phyloP scores from a whole-genome alignment of 345 rosid genomes.

The Linum trigynum region DNA sequence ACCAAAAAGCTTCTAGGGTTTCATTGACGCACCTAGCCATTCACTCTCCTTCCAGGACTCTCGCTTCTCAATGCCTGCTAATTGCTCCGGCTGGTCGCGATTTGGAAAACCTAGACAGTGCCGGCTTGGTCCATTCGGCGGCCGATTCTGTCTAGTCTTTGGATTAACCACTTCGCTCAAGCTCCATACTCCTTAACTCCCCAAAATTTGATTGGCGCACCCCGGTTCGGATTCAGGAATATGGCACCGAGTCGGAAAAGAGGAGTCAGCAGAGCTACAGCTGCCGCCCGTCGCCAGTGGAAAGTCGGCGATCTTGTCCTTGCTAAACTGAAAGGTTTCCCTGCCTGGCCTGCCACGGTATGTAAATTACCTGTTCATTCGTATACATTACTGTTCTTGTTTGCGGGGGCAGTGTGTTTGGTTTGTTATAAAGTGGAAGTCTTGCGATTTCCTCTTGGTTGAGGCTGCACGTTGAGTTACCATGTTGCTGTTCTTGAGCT shows the following conservation, averaged over 20 bases:
- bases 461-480: not conserved
- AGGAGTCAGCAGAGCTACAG: slow-evolving; percentile 60
- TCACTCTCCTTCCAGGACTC: slow-evolving; percentile 8
- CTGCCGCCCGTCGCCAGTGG: slow-evolving; percentile 81
- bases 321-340: slow-evolving; percentile 90
- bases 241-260: slow-evolving; percentile 88
- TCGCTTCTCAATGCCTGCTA: slow-evolving; percentile 57
- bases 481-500: not conserved
- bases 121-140: slow-evolving; percentile 24
- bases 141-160: slow-evolving; percentile 25
- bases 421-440: not conserved
- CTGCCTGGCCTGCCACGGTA: slow-evolving; percentile 99
- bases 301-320: slow-evolving; percentile 97
- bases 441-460: not conserved
- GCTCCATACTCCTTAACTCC: slow-evolving; percentile 7
- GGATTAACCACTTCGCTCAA: slow-evolving; percentile 2
- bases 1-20: slow-evolving; percentile 18
- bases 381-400: not conserved
- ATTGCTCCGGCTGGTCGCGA: slow-evolving; percentile 23
- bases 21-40: slow-evolving; percentile 1
- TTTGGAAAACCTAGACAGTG: slow-evolving; percentile 35
- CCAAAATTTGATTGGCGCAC: slow-evolving; percentile 7
- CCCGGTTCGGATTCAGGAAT: slow-evolving; percentile 15
- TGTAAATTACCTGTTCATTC: not conserved
- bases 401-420: not conserved